These are phyloP conservation scores for Penicillium hordei DNA, from an alignment of 2,329 filamentous ascomycete species.

Conservation along the genomic window DNA sequence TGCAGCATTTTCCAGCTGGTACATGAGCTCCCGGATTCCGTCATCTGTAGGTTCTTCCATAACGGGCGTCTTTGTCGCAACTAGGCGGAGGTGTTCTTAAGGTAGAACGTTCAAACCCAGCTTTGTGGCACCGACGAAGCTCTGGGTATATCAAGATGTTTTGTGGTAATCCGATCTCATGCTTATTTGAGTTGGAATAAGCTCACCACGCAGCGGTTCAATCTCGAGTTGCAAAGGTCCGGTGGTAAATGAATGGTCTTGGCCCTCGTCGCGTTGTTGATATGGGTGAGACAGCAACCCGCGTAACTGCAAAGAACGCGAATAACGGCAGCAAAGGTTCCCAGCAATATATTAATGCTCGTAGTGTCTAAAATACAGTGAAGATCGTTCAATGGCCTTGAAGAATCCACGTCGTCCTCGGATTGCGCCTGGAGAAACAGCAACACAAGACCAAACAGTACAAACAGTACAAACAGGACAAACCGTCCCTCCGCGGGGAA, in stretches of 20 bases:
- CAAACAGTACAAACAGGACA: slow-evolving; percentile 28
- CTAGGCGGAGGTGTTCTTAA: not conserved
- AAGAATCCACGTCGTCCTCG: not conserved
- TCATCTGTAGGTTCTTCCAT: slow-evolving; percentile 42
- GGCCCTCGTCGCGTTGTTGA: slow-evolving; percentile 1
- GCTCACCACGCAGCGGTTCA: not conserved
- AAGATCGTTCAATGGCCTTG: not conserved
- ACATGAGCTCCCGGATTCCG: slow-evolving; percentile 60
- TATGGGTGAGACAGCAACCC: not conserved
- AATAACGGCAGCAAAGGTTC: not conserved
- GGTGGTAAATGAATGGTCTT: slow-evolving; percentile 3
- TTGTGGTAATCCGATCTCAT: not conserved
- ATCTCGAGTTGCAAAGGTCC: too few species aligned
- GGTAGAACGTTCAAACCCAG: not conserved
- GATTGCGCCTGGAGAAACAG: slow-evolving; percentile 10
- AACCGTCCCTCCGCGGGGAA: slow-evolving; percentile 25
- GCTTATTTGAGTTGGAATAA: not conserved
- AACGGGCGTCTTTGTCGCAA: slow-evolving; percentile 3
- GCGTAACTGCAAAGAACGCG: not conserved
- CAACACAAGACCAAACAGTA: not conserved
- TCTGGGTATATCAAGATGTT: not conserved
- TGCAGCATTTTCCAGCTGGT: slow-evolving; percentile 78
- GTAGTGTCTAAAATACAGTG: not conserved
- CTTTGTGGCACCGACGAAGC: not conserved
- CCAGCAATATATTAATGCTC: not conserved